phyloP scores from a whole-genome alignment of 768 basidiomycete species.

The Peribolospora kevripleyi region DNA sequence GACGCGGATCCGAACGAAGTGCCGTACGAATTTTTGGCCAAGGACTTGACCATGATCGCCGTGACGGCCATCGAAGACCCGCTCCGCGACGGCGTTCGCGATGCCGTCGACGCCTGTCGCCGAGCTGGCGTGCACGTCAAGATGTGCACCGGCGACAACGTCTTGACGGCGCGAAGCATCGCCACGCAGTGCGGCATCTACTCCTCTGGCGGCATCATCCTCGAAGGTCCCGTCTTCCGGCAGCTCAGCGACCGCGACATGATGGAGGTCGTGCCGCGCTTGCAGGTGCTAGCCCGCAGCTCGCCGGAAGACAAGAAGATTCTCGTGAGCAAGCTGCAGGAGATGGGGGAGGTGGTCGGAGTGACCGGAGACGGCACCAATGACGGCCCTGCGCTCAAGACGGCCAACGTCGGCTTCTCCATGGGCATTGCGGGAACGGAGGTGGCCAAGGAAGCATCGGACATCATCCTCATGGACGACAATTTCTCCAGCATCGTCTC shows the following conservation, averaged over 20 bases:
- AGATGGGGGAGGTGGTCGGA: slow-evolving; percentile 55
- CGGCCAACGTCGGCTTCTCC: slow-evolving; percentile 86
- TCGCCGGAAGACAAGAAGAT: slow-evolving; percentile 93
- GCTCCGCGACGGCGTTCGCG: slow-evolving; percentile 61
- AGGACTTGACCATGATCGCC: slow-evolving; percentile 57
- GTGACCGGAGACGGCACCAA: slow-evolving; percentile 98
- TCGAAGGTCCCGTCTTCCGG: slow-evolving; percentile 91
- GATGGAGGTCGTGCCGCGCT: slow-evolving; percentile 59
- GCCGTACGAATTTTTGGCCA: slow-evolving; percentile 40
- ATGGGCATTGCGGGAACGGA: slow-evolving; percentile 95
- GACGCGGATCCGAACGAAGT: slow-evolving; percentile 30
- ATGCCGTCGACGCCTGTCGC: slow-evolving; percentile 68
- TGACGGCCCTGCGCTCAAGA: slow-evolving; percentile 32
- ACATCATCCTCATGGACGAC: slow-evolving; percentile 95
- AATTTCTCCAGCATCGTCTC: slow-evolving; percentile 89
- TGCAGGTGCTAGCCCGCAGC: slow-evolving; percentile 90
- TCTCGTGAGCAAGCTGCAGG: slow-evolving; percentile 65
- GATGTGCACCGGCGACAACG: slow-evolving; percentile 95
- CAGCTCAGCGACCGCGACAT: slow-evolving; percentile 43
- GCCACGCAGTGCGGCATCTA: slow-evolving; percentile 91
- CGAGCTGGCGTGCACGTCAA: slow-evolving; percentile 78
- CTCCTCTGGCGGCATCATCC: slow-evolving; percentile 76
- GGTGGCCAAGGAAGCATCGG: slow-evolving; percentile 95
- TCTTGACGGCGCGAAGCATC: slow-evolving; percentile 64
- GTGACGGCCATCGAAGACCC: slow-evolving; percentile 95